Base-by-base conservation (phyloP, 2,329 filamentous ascomycete species). In the Aspergillus brasiliensis region DNA sequence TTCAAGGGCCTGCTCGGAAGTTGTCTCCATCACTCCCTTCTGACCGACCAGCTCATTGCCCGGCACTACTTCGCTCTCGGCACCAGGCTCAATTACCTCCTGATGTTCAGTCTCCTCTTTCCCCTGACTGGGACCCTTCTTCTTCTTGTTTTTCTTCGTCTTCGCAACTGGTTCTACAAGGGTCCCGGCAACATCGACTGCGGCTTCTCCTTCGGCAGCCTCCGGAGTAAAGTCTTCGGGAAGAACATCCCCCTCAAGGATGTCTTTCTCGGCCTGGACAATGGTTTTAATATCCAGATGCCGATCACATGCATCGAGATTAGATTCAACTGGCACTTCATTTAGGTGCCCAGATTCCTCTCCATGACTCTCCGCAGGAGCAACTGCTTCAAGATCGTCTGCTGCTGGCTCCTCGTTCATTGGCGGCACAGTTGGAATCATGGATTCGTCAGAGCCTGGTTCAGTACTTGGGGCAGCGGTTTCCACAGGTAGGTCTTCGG, bases 121-220 rank as follows among this genome's bases (percentile, higher is more conserved):
- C 28, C 49, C 19, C 27, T 66, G 60, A 34, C 51, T 28, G 21
- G 57, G 42, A 6, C 59, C 61, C 53, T 67, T 67, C 59, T 69
- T 72, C 44, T 69, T 66, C 59, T 68, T 73, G 52, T 63, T 71
- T 64, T 70, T 64, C 58, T 73, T 70, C 28, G 67, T 70, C 5
- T 63, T 59, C 3, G 59, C 37, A 4, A 37, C 40, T 3, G 63
- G 52, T 1, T 47, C 53, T 34, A 56, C 56, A 3, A 57, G 47
- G n/a, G 62, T 51, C n/a, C 58, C 48, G 42, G 58, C 46, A 40
- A 38, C 37, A 37, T 42, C 34, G 8, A 11, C 17, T 51, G 46
- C 40, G 3, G 21, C 7, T 48, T 37, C 40, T 48, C 46, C 19
- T 25, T 53, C 53, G 10, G 17, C 23, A n/a, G 40, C 13, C 5